Conservation (phyloP, 176 grass and related monocot genomes). For the Oryza rufipogon region DNA sequence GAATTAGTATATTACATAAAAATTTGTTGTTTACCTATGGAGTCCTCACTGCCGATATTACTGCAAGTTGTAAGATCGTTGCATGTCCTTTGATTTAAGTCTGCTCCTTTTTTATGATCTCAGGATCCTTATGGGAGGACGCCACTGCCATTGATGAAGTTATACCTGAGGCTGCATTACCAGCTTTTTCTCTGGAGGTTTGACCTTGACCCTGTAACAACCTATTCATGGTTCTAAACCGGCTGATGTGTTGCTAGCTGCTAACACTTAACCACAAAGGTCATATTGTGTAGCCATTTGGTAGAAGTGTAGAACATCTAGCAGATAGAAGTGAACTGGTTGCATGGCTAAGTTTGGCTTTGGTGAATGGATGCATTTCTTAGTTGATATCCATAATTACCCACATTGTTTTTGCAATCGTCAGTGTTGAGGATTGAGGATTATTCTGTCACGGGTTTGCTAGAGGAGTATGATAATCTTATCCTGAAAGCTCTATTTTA, state of each 20-base stretch:
- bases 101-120: slow-evolving; percentile 40
- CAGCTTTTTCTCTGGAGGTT: slow-evolving; percentile 95
- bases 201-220: slow-evolving; percentile 36
- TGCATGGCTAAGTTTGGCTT: background rate
- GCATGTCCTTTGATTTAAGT: slow-evolving; percentile 30
- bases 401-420: slow-evolving; percentile 19
- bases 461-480: slow-evolving; percentile 24
- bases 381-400: slow-evolving; percentile 17
- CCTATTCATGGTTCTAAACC: slow-evolving; percentile 9
- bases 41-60: slow-evolving; percentile 27
- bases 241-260: slow-evolving; percentile 29
- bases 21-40: slow-evolving; percentile 6
- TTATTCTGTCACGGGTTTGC: slow-evolving; percentile 24
- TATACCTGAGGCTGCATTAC: slow-evolving; percentile 91
- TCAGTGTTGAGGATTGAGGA: slow-evolving; percentile 21
- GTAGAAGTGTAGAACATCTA: slow-evolving; percentile 15
- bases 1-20: slow-evolving; percentile 27
- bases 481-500: background rate
- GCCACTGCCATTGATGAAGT: slow-evolving; percentile 73
- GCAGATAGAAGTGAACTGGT: slow-evolving; percentile 8
- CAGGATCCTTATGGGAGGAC: slow-evolving; percentile 88
- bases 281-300: background rate
- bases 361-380: background rate
- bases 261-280: background rate
- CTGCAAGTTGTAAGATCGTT: slow-evolving; percentile 31